These are phyloP conservation scores for Sporisorium exsertum DNA, from an alignment of 1,284 basidiomycete genomes.

Conservation along the genomic window DNA sequence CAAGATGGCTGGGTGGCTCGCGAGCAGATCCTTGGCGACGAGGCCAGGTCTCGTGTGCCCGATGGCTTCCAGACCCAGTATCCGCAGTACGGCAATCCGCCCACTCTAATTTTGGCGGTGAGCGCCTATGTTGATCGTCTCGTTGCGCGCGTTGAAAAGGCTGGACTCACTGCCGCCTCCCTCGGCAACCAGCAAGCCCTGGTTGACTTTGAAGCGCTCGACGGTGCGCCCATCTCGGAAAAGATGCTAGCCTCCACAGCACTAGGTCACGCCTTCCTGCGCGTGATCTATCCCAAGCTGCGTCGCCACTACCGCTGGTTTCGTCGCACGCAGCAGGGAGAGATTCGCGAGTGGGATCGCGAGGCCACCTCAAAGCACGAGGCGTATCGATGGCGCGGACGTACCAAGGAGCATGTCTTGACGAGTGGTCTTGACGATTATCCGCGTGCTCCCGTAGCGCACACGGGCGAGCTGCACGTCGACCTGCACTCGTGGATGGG, in stretches of 20 bases:
- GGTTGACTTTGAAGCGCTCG: slow-evolving; percentile 16
- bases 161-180: slow-evolving; percentile 16
- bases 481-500: slow-evolving; percentile 96
- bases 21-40: slow-evolving; percentile 94
- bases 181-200: slow-evolving; percentile 22
- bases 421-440: slow-evolving; percentile 97
- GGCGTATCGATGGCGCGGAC: slow-evolving; percentile 93
- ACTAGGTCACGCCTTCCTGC: slow-evolving; percentile 77
- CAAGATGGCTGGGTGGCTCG: slow-evolving; percentile 93
- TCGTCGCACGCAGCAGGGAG: slow-evolving; percentile 84
- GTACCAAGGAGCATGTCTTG: slow-evolving; percentile 84
- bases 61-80: slow-evolving; percentile 90
- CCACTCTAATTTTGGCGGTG: slow-evolving; percentile 89
- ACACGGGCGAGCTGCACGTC: slow-evolving; percentile 89
- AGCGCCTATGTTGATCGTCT: slow-evolving; percentile 86
- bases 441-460: slow-evolving; percentile 82
- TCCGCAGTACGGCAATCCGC: slow-evolving; percentile 91
- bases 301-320: slow-evolving; percentile 96
- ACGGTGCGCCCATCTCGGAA: slow-evolving; percentile 30
- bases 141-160: slow-evolving; percentile 66
- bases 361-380: slow-evolving; percentile 84
- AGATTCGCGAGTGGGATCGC: slow-evolving; percentile 88
- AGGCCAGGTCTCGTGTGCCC: slow-evolving; percentile 83
- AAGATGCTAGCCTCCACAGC: slow-evolving; percentile 63
- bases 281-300: slow-evolving; percentile 82